Percentiles rank a stretch among this genome's conserved stretches.
Conservation (phyloP, 345 rosid genomes). For the Euphorbia lathyris region DNA sequence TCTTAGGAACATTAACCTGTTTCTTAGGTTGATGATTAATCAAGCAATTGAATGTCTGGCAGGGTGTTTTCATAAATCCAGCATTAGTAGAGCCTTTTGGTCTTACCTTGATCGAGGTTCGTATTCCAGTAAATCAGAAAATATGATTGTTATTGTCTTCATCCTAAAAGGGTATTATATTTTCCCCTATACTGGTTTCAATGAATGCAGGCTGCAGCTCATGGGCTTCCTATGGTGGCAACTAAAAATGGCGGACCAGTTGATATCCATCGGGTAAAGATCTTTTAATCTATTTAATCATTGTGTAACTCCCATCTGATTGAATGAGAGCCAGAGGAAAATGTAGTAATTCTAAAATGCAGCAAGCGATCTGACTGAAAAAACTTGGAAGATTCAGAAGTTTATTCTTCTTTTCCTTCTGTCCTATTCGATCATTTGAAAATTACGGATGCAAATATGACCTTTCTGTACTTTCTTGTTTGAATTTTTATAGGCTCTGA, state of each 20-base stretch:
- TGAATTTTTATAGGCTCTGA: constrained; percentile 56
- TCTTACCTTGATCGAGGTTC: constrained; percentile 93
- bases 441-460: not conserved
- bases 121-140: not conserved
- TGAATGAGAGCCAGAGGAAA: not conserved
- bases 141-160: not conserved
- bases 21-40: constrained; percentile 10
- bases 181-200: constrained; percentile 11
- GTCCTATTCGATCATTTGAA: not conserved
- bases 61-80: constrained; percentile 98
- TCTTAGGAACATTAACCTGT: not conserved
- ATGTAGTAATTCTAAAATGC: not conserved
- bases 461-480: constrained; percentile 6
- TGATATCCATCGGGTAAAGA: constrained; percentile 69
- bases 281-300: constrained; percentile 2
- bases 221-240: constrained; percentile 98
- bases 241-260: constrained; percentile 98
- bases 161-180: constrained; percentile 2
- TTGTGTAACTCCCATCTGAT: not conserved
- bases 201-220: constrained; percentile 81
- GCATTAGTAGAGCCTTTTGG: constrained; percentile 98
- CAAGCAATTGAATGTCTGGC: constrained; percentile 23
- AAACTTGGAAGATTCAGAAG: not conserved
- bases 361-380: constrained; percentile 5
- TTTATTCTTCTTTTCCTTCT: not conserved